These are phyloP conservation scores for Trichosporon sp. DNA, from an alignment of 1,284 basidiomycete species.

Conservation along the genomic window DNA sequence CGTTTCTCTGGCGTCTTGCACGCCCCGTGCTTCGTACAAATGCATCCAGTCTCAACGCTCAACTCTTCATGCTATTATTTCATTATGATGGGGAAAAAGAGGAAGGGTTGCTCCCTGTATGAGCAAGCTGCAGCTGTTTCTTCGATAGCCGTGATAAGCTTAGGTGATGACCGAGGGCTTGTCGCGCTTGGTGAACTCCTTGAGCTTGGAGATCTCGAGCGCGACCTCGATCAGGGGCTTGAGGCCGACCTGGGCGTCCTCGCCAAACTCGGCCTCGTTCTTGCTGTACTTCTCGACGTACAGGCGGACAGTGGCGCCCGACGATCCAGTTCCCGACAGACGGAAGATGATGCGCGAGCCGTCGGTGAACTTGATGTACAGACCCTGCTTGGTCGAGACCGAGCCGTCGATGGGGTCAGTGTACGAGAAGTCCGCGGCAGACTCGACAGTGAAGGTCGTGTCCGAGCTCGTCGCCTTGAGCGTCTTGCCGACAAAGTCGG, in stretches of 20 bases:
- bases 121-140: too few relatives aligned
- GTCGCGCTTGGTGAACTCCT: slow-evolving; percentile 75
- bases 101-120: too few relatives aligned
- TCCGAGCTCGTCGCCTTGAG: slow-evolving; percentile 63
- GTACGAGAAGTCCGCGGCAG: slow-evolving; percentile 86
- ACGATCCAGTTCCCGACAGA: slow-evolving; percentile 88
- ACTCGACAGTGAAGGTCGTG: slow-evolving; percentile 70
- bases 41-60: background rate
- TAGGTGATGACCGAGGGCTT: slow-evolving; percentile 93
- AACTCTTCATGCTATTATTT: background rate
- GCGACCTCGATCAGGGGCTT: slow-evolving; percentile 95
- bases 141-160: background rate
- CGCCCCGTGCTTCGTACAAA: background rate
- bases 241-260: slow-evolving; percentile 79
- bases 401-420: slow-evolving; percentile 94
- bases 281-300: slow-evolving; percentile 91
- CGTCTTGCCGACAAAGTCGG: slow-evolving; percentile 61
- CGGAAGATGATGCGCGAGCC: slow-evolving; percentile 93
- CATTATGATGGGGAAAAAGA: background rate
- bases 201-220: slow-evolving; percentile 72
- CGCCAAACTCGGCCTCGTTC: slow-evolving; percentile 65
- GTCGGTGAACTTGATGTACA: slow-evolving; percentile 85
- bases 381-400: slow-evolving; percentile 91
- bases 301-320: slow-evolving; percentile 89
- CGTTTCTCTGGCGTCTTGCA: too few relatives aligned